Base-by-base conservation (phyloP, 1,284 basidiomycete species). In the Bondarzewia mesenterica region DNA sequence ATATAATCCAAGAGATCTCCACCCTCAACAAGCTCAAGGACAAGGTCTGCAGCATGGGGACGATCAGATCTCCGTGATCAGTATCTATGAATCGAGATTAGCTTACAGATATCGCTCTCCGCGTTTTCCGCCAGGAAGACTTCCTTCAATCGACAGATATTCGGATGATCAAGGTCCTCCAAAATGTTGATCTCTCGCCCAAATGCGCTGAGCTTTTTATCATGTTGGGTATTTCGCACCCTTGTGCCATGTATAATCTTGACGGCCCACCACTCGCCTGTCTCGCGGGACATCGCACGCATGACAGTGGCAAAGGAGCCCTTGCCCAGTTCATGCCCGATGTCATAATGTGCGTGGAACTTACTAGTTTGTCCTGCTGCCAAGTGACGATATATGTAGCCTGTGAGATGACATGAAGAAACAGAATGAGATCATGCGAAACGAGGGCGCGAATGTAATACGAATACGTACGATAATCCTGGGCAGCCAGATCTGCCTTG, bases 1-100 rank as follows among this genome's bases (percentile, higher is more conserved):
- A 93, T 91, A 57, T 80, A 82, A 54, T 92, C 86, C 15, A 95
- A 71, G n/a, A 97, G 69, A 63, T 96, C 92, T 1, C 92, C 93
- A 15, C 93, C 93, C 23, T 85, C 78, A 4, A 95, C 75, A 52
- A 82, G 80, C 65, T 92, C 89, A 48, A 91, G 67, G 0, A 91
- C 84, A 26, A 91, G 71, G 60, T 82, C 87, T 89, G 41, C 7
- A 49, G 14, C 21, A 16, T 25, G 41, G 22, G 27, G 5, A 42
- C 39, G 23, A 7, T 25, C 14, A 39, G 53, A 7, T 15, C 16
- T 8, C 35, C 45, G 46, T 8, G 16, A 29, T 32, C 21, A 51
- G 20, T 23, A 14, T 32, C 20, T 18, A 40, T 43, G 21, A 22
- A 7, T 16, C 20, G 32, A 21, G 8, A 18, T 15, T 44, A 10